Conservation (phyloP, 2,329 filamentous ascomycete genomes). For the Sporothrix globosa region DNA sequence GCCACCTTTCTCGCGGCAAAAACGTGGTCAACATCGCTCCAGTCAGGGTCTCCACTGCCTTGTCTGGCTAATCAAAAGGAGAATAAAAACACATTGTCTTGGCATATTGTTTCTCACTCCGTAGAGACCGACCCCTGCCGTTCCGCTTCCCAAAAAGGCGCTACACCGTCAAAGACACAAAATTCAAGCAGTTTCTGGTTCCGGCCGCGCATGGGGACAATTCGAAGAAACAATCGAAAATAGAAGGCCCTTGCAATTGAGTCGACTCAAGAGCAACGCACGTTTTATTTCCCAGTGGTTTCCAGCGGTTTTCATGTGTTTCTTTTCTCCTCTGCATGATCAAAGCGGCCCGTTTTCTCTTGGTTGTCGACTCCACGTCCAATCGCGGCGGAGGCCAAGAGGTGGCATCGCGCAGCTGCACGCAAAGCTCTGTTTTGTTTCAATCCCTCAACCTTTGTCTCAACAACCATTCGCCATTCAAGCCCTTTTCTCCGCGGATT, state of each 20-base stretch:
- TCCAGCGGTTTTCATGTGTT: background rate
- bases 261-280: background rate
- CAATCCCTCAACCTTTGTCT: background rate
- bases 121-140: background rate
- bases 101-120: background rate
- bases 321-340: background rate
- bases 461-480: background rate
- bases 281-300: background rate
- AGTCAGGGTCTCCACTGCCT: background rate
- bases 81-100: background rate
- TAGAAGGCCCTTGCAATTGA: background rate
- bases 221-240: background rate
- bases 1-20: background rate
- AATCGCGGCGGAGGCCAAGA: background rate
- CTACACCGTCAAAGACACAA: background rate
- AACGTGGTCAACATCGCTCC: background rate
- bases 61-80: constrained; percentile 23
- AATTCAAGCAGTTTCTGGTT: background rate
- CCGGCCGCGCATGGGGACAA: background rate
- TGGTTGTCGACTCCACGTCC: background rate
- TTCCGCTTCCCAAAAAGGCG: background rate
- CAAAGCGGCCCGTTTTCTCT: constrained; percentile 10
- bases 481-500: background rate
- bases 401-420: constrained; percentile 11
- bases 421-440: background rate